Evolutionary conservation across 768 basidiomycete genomes (phyloP).

Genomic region (Coprinopsis sp.): DNA sequence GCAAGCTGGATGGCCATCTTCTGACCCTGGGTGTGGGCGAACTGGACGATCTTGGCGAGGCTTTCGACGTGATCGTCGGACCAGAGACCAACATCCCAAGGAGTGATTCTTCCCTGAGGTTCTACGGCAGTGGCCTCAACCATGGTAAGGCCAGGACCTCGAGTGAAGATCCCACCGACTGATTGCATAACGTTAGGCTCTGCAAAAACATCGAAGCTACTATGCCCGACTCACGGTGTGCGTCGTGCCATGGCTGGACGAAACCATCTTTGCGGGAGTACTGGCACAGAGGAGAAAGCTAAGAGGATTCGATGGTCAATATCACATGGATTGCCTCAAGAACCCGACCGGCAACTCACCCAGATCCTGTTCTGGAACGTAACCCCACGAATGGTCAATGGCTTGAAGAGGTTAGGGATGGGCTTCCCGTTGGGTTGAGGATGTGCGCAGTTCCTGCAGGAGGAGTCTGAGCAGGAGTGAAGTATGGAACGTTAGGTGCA

Average conservation of each 20-base stretch:
- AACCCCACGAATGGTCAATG: conserved; percentile 47
- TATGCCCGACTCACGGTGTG: conserved; percentile 54
- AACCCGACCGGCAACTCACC: conserved; percentile 13
- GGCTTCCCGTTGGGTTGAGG: conserved; percentile 34
- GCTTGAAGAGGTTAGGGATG: conserved; percentile 40
- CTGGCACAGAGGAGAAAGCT: conserved; percentile 56
- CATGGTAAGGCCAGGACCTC: conserved; percentile 50
- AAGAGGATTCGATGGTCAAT: neutral
- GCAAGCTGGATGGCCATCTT: no score
- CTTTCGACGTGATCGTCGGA: no score
- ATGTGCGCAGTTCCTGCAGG: conserved; percentile 39
- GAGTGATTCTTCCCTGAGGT: conserved; percentile 48
- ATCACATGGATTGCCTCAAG: neutral
- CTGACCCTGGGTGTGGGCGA: no score
- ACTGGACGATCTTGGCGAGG: no score
- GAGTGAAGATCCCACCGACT: conserved; percentile 48
- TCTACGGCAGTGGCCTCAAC: conserved; percentile 61
- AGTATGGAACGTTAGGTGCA: no score
- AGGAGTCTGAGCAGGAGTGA: conserved; percentile 37
- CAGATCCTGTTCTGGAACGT: conserved; percentile 52
- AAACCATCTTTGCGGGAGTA: conserved; percentile 52
- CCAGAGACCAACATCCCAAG: no score
- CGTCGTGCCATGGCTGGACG: conserved; percentile 51
- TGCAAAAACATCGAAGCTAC: no score
- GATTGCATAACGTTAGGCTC: conserved; percentile 47